Evolutionary conservation across 768 basidiomycete species (phyloP), one percentile per base, ranked within the genome.

Genomic region (Fomitopsis pulvina): DNA sequence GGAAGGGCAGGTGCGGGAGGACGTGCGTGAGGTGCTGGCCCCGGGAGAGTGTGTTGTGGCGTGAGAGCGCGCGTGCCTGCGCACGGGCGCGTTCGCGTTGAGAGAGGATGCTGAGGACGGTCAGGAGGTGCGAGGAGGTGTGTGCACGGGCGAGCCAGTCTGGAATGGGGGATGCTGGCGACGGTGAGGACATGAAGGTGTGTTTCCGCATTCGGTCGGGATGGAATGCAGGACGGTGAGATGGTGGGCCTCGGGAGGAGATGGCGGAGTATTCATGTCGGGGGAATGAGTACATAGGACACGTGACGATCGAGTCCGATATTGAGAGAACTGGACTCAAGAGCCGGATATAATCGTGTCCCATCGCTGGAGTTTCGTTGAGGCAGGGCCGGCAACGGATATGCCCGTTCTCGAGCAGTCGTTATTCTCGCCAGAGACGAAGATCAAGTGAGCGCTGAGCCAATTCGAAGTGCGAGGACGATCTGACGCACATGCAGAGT

Each of bases 401-500:
- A 30, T 29, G 29, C n/a, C 40, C 11, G 20, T 21, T 21, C 16
- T 16, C 16, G 20, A 20, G 48, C 41, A 48, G 50, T 71, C 69
- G 21, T 68, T 84, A 26, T 66, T 77, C 41, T 68, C 64, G 41
- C 48, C 66, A 37, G 67, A 70, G 41, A 79, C 76, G 4, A 66
- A 64, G 22, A 72, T 84, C 61, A 83, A 79, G 82, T 81, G 41
- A 29, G 66, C 52, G 14, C 10, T 7, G 28, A 37, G 10, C 11
- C 16, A 39, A 24, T 29, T 20, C 4, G 28, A 10, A 27, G 37
- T 28, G n/a, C 42, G 22, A 34, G 24, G n/a, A 2, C 9, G 21
- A 24, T 29, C 22, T 47, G 14, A 47, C 5, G 16, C 51, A 50
- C 55, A 55, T 54, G 14, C 54, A 90, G 87, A 72, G 88, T 90